These are phyloP conservation scores for Ophiobolus disseminans DNA, from an alignment of 2,329 filamentous ascomycete genomes.

Conservation along the genomic window DNA sequence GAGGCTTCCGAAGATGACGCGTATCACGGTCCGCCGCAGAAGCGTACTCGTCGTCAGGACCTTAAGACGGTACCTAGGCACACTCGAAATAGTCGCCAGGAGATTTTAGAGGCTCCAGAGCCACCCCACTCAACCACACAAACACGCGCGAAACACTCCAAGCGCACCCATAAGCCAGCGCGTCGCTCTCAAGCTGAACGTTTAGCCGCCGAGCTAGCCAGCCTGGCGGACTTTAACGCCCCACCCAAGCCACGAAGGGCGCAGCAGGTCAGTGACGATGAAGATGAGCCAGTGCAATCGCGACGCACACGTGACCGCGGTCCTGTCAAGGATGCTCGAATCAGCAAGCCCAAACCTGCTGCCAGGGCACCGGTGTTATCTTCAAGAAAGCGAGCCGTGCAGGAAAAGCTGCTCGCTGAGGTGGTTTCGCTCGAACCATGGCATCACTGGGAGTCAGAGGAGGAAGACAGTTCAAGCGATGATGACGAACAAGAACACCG, in stretches of 20 bases:
- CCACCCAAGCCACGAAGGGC: background rate
- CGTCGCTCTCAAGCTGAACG: background rate
- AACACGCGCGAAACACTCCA: background rate
- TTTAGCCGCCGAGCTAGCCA: constrained; percentile 3
- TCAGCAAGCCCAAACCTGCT: background rate
- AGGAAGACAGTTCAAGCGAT: background rate
- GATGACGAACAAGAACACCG: no score
- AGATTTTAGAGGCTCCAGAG: background rate
- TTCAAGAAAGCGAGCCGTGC: background rate
- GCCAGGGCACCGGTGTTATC: no score
- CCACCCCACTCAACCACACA: background rate
- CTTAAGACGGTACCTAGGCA: background rate
- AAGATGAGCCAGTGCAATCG: background rate
- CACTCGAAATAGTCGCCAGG: background rate
- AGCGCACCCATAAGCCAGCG: background rate
- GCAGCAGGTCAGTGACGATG: background rate
- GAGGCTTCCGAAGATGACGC: background rate
- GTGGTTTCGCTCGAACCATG: background rate
- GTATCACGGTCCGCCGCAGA: background rate
- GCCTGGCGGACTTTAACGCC: constrained; percentile 10
- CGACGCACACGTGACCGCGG: background rate
- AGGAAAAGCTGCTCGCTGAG: background rate
- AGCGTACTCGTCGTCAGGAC: background rate
- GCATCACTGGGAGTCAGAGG: background rate
- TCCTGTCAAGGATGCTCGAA: constrained; percentile 1